Evolutionary conservation across 2,329 filamentous ascomycete genomes (phyloP).

Genomic region (Colletotrichum tamarilloi): DNA sequence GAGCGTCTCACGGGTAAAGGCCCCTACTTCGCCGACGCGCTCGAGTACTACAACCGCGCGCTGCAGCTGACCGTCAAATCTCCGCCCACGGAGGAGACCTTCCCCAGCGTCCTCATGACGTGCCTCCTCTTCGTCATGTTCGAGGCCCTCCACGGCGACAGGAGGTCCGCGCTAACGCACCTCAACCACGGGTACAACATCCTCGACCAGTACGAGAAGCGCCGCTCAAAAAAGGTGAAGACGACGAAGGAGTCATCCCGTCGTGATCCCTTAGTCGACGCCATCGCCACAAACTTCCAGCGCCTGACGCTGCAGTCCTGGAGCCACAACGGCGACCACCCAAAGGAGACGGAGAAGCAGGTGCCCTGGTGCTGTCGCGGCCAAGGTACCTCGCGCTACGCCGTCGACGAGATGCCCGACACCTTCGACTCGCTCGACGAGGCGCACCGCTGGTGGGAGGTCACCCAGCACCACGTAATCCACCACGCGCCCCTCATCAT

Average conservation of each 20-base stretch:
- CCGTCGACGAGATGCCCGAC: slow-evolving; percentile 30
- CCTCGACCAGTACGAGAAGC: slow-evolving; percentile 13
- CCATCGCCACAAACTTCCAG: slow-evolving; percentile 19
- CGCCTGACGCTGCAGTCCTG: slow-evolving; percentile 32
- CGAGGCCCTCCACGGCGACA: slow-evolving; percentile 52
- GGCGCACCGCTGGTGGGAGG: slow-evolving; percentile 32
- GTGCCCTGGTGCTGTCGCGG: slow-evolving; percentile 31
- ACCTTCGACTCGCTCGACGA: slow-evolving; percentile 15
- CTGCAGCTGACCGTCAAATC: slow-evolving; percentile 7
- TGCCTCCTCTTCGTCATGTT: slow-evolving; percentile 55
- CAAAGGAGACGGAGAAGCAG: background rate
- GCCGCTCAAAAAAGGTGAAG: background rate
- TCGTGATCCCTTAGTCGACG: slow-evolving; percentile 9
- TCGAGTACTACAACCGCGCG: slow-evolving; percentile 24
- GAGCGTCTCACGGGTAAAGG: slow-evolving; percentile 15
- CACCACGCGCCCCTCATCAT: slow-evolving; percentile 21
- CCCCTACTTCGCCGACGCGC: slow-evolving; percentile 7
- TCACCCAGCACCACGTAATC: slow-evolving; percentile 21
- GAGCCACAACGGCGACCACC: slow-evolving; percentile 27
- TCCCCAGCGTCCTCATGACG: slow-evolving; percentile 42
- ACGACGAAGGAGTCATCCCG: background rate
- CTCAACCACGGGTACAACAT: slow-evolving; percentile 46
- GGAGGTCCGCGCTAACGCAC: slow-evolving; percentile 52
- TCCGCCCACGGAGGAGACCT: slow-evolving; percentile 1
- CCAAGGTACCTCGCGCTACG: background rate